These are phyloP conservation scores for Rosa chinensis DNA, from an alignment of 306 rosid species.

Conservation along the genomic window DNA sequence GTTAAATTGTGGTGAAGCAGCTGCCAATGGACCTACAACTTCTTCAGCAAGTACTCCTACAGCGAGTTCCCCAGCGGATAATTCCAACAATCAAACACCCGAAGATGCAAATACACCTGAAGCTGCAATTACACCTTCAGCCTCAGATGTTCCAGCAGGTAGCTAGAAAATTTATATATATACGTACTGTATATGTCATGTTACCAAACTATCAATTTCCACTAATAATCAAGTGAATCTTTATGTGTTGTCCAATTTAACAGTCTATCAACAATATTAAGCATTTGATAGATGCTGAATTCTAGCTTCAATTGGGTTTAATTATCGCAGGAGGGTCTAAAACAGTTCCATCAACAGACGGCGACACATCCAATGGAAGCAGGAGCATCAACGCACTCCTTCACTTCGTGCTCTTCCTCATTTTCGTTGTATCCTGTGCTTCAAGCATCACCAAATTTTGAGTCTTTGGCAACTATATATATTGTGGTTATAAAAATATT, in stretches of 20 bases:
- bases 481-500: neutral
- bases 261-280: neutral
- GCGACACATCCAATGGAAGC: constrained; percentile 47
- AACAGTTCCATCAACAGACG: constrained; percentile 43
- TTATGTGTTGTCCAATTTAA: too few species aligned
- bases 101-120: constrained; percentile 29
- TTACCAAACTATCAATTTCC: neutral
- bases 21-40: constrained; percentile 40
- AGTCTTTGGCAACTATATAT: constrained; percentile 7
- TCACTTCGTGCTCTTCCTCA: constrained; percentile 29
- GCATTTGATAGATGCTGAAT: neutral
- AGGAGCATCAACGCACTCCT: constrained; percentile 29
- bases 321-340: constrained; percentile 52
- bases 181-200: neutral
- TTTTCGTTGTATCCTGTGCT: constrained; percentile 36
- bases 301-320: constrained; percentile 1
- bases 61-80: constrained; percentile 34
- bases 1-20: constrained; percentile 17
- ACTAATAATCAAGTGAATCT: neutral
- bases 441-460: constrained; percentile 34
- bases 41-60: constrained; percentile 36
- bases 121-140: constrained; percentile 46
- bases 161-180: neutral
- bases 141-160: constrained; percentile 50
- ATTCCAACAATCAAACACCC: constrained; percentile 35